Conservation (phyloP, 345 rosid genomes). For the Ceriops decandra region DNA sequence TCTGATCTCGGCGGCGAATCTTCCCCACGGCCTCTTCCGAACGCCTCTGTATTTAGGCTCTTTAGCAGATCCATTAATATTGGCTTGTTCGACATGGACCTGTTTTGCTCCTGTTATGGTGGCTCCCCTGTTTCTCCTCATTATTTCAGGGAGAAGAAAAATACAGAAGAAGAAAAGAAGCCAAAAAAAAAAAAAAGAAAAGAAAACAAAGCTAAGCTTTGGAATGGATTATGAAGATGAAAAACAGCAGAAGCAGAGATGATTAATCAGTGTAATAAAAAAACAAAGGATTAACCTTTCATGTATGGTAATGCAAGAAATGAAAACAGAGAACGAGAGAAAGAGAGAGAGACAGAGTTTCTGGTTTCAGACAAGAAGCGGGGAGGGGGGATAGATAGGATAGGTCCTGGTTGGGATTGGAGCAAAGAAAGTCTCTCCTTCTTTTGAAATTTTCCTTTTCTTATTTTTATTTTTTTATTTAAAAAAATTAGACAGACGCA, state of each 20-base stretch:
- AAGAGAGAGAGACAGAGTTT: conserved; percentile 18
- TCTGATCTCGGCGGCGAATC: conserved; percentile 93
- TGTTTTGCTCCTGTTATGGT: conserved; percentile 16
- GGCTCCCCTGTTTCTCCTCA: conserved; percentile 68
- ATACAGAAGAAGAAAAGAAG: conserved; percentile 22
- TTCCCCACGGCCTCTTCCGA: conserved; percentile 83
- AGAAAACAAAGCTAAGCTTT: too few relatives aligned
- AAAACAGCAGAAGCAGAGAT: neutral
- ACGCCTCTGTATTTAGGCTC: conserved; percentile 90
- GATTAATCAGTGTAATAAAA: neutral
- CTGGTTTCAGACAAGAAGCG: conserved; percentile 17
- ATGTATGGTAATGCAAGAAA: neutral
- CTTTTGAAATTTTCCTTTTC: conserved; percentile 22
- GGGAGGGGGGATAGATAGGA: neutral
- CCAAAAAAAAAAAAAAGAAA: too few relatives aligned
- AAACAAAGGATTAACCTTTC: neutral
- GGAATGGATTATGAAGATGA: neutral
- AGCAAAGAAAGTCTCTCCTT: too few relatives aligned
- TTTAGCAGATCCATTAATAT: conserved; percentile 39
- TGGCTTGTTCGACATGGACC: conserved; percentile 5
- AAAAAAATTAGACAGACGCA: too few relatives aligned
- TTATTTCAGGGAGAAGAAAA: conserved; percentile 8
- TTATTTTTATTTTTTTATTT: too few relatives aligned
- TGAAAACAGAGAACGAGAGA: conserved; percentile 1
- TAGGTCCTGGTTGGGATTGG: too few relatives aligned